Conservation (phyloP, 176 grass and related monocot genomes). For the Hordeum vulgare region DNA sequence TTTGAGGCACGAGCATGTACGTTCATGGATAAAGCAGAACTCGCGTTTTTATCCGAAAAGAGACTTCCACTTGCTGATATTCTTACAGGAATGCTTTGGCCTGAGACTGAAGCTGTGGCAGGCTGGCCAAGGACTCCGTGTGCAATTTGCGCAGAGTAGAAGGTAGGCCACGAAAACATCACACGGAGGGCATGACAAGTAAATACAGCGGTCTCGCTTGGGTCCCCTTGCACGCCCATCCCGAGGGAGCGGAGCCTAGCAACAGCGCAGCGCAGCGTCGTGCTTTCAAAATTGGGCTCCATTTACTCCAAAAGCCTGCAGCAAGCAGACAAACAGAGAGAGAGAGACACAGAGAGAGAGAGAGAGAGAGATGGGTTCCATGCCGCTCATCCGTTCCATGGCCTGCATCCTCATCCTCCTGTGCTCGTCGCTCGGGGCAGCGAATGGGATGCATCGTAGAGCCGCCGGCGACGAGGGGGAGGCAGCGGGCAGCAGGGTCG, state of each 20-base stretch:
- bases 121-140: background rate
- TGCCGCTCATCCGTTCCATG: background rate
- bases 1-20: background rate
- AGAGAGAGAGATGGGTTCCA: conserved; percentile 34
- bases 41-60: background rate
- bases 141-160: background rate
- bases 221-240: conserved; percentile 23
- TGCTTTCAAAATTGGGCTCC: conserved; percentile 57
- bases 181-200: conserved; percentile 19
- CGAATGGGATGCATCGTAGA: conserved; percentile 25
- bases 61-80: background rate
- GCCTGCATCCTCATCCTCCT: conserved; percentile 36
- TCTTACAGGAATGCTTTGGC: background rate
- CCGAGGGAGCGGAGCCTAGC: background rate
- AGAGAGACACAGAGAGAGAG: background rate
- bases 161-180: background rate
- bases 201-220: background rate
- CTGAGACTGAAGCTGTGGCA: background rate
- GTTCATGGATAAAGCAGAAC: background rate
- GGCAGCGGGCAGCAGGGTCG: conserved; percentile 16
- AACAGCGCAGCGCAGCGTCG: conserved; percentile 2
- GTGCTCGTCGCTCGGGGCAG: conserved; percentile 13
- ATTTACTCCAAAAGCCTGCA: conserved; percentile 15
- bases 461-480: conserved; percentile 17
- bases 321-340: background rate